Conservation (phyloP, 805 yeast species). For the Wickerhamomyces xylosicus region DNA sequence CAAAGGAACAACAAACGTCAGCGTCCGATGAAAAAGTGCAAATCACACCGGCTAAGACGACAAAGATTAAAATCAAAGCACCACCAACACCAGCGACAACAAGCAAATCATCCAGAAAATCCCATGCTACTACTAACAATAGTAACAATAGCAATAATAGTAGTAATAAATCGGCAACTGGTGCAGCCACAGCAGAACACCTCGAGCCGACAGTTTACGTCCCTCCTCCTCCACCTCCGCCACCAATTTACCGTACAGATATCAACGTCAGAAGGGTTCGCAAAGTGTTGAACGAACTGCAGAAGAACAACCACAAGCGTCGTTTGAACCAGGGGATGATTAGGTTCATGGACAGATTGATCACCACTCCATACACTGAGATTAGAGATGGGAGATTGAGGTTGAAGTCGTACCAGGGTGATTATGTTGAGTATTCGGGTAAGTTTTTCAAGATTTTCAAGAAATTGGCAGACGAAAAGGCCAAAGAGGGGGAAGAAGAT, state of each 20-base stretch:
- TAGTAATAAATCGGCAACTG: too few species aligned
- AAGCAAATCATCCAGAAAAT: too few species aligned
- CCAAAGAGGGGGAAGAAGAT: background rate
- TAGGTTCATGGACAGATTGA: conserved; percentile 9
- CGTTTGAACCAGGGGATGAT: conserved; percentile 12
- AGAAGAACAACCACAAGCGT: conserved; percentile 4
- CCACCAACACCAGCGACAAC: background rate
- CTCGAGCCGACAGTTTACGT: background rate
- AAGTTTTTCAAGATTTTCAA: conserved; percentile 11
- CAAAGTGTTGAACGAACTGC: conserved; percentile 8
- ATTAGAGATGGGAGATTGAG: conserved; percentile 15
- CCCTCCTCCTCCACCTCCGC: conserved; percentile 1
- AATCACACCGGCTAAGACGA: too few species aligned
- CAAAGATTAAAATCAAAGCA: too few species aligned
- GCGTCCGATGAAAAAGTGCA: too few species aligned
- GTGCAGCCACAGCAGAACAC: background rate
- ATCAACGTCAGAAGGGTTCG: conserved; percentile 16
- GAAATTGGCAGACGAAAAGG: conserved; percentile 5
- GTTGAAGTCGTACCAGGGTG: conserved; percentile 19
- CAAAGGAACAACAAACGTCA: too few species aligned
- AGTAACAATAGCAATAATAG: too few species aligned
- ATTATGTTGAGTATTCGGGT: conserved; percentile 15
- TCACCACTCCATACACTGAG: conserved; percentile 7
- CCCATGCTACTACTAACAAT: too few species aligned
- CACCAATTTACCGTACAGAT: conserved; percentile 14